Base-by-base conservation (phyloP, 139 green algal species). In the Protoeuglena noctilucae region DNA sequence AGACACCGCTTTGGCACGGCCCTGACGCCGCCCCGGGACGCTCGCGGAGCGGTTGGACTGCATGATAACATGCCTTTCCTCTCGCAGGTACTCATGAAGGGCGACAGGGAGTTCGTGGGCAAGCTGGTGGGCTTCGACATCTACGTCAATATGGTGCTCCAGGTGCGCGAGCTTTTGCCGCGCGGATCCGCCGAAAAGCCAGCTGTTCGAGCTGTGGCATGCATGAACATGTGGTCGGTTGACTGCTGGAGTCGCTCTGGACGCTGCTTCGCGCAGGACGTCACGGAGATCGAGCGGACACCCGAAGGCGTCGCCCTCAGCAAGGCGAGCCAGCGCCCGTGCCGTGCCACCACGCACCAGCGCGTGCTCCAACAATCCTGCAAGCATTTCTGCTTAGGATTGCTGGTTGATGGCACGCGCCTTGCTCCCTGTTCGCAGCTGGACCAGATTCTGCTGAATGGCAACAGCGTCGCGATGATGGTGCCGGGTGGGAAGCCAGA, bases 91-190 rank as follows among this genome's bases (percentile, higher is more conserved):
- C 19, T 79, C 56, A 73, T 79, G 68, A 79, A 79, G 61, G 81
- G 80, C 22, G 84, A 96, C 60, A 96, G 93, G 66, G 90, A 97
- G 65, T 64, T 97, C 1, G 69, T 87, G 9, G 88, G 88, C 19
- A 94, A 78, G 14, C 67, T 96, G 34, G 54, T 75, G 30, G 92
- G 92, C 14, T 98, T 98, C 60, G 92, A 99, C 53, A 81, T 94
- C 2, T 99, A 94, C 61, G 92, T 99, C 1, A 99, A 99, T 71
- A 98, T 98, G 88, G 92, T 98, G 40, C 75, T 99, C n/a, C n/a
- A n/a, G n/a, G n/a, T n/a, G n/a, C n/a, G n/a, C n/a, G n/a, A n/a
- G n/a, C n/a, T n/a, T n/a, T n/a, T n/a, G n/a, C n/a, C n/a, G n/a
- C n/a, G n/a, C n/a, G n/a, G n/a, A n/a, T n/a, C n/a, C n/a, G n/a